A percentile compares a stretch with the other conserved stretches of the same genome.
phyloP scores from a whole-genome alignment of 495 filamentous ascomycete species.

The Penicillium subrubescens region DNA sequence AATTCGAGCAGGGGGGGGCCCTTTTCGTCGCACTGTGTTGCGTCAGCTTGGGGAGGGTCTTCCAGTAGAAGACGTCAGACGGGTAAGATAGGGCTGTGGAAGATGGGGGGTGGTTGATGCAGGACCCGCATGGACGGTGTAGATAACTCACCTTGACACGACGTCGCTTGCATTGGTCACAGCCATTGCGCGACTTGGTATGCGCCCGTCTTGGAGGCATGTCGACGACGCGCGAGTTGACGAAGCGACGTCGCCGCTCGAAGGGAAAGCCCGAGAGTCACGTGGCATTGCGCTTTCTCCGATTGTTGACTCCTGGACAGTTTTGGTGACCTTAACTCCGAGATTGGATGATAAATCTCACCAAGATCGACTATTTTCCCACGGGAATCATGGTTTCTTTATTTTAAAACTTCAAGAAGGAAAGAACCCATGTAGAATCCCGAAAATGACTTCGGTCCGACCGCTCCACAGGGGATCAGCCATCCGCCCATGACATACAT shows the following conservation, averaged over 20 bases:
- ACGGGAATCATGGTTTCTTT: no score
- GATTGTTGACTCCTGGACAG: not conserved
- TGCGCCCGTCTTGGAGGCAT: slow-evolving; percentile 49
- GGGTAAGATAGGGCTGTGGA: not conserved
- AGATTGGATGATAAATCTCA: not conserved
- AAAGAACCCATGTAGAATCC: no score
- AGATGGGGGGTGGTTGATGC: not conserved
- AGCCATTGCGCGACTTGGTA: slow-evolving; percentile 60
- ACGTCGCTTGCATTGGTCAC: slow-evolving; percentile 59
- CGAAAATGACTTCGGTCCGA: not conserved
- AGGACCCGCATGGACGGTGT: not conserved
- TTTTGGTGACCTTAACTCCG: slow-evolving; percentile 2
- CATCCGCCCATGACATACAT: not conserved
- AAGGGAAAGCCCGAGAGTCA: slow-evolving; percentile 10
- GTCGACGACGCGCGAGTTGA: slow-evolving; percentile 10
- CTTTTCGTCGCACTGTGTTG: slow-evolving; percentile 46
- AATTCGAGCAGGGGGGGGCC: slow-evolving; percentile 50
- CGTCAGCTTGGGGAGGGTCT: slow-evolving; percentile 11
- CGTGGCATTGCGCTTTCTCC: slow-evolving; percentile 2
- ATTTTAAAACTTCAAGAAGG: no score
- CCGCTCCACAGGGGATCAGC: not conserved
- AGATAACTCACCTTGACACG: slow-evolving; percentile 51
- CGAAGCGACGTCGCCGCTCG: slow-evolving; percentile 8
- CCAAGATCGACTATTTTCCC: not conserved
- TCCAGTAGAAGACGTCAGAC: not conserved